Evolutionary conservation across 2,329 filamentous ascomycete genomes (phyloP), one percentile per base, ranked within the genome.

Genomic region (Colletotrichum sp.): DNA sequence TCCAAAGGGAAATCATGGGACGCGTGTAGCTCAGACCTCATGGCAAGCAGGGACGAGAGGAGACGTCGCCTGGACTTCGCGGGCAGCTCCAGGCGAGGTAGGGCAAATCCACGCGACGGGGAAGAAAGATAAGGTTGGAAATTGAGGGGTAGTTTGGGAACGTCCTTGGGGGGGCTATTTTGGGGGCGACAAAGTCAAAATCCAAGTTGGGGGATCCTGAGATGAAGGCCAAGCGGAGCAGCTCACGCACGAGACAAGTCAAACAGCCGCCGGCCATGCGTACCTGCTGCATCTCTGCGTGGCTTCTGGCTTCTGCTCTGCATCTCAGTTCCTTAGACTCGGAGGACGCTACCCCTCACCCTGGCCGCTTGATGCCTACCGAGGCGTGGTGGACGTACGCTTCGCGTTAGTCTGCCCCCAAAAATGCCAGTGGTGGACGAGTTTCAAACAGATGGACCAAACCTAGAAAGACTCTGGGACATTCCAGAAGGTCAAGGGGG

Each of bases 61-160:
- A 61, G 28, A 21, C 28, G n/a, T 32, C 16, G 48, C 43, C 43
- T 52, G n/a, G 43, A 52, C 43, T 52, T 21, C n/a, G n/a, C 43
- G 14, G 26, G 48, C 21, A 36, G 24, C 32, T 38, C 64, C 64
- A 67, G 48, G 30, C 26, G 28, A 32, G 34, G 38, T 2, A 48
- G 10, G 26, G 30, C 26, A 63, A 24, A 18, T 18, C 16, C 52
- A 59, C n/a, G 14, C 24, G 52, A 38, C 24, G 52, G 65, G 7
- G n/a, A 36, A 26, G 52, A 18, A 28, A 26, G 43, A 73, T 38
- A 73, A 73, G 56, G 69, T 75, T 73, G 38, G 67, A 14, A 59
- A 55, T 38, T 70, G 58, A 74, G 69, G 73, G 73, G 73, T 43
- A 67, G 56, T 62, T 61, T 67, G 69, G 58, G 56, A 52, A 65